Conservation (phyloP, 805 yeast genomes). For the Ogataea naganishii region DNA sequence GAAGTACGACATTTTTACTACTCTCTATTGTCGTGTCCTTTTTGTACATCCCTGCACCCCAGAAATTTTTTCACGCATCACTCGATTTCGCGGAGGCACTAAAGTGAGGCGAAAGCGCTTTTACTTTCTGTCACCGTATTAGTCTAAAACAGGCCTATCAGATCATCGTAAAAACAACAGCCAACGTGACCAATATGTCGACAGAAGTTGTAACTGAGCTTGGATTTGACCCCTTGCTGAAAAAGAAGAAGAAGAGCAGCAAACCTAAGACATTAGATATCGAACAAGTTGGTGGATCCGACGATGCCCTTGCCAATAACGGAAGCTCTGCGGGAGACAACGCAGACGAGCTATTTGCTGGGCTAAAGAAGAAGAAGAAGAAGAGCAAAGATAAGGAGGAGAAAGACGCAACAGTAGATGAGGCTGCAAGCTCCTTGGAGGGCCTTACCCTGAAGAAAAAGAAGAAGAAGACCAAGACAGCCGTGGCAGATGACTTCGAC, state of each 20-base stretch:
- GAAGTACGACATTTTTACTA: too few species aligned
- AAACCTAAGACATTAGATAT: conserved; percentile 30
- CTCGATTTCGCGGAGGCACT: too few species aligned
- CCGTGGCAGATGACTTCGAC: conserved; percentile 74
- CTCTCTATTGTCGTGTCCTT: too few species aligned
- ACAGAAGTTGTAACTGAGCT: conserved; percentile 25
- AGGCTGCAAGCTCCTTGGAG: conserved; percentile 51
- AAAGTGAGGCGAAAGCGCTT: too few species aligned
- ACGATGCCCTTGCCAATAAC: conserved; percentile 32
- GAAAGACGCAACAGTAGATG: conserved; percentile 28
- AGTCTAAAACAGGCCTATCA: too few species aligned
- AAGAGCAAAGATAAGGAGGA: conserved; percentile 39
- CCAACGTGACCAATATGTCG: conserved; percentile 19
- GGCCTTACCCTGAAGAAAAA: conserved; percentile 63
- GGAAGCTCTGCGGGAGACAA: conserved; percentile 19
- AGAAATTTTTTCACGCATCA: too few species aligned
- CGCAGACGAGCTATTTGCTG: conserved; percentile 62
- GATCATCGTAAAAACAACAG: too few species aligned
- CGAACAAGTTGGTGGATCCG: conserved; percentile 20
- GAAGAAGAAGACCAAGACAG: conserved; percentile 71
- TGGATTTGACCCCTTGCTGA: conserved; percentile 69
- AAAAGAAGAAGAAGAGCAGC: conserved; percentile 72
- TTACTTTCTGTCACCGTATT: too few species aligned
- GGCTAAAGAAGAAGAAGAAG: conserved; percentile 83
- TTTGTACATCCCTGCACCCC: too few species aligned